Evolutionary conservation across 768 basidiomycete genomes (phyloP).

Genomic region (Nidula microcarpa): DNA sequence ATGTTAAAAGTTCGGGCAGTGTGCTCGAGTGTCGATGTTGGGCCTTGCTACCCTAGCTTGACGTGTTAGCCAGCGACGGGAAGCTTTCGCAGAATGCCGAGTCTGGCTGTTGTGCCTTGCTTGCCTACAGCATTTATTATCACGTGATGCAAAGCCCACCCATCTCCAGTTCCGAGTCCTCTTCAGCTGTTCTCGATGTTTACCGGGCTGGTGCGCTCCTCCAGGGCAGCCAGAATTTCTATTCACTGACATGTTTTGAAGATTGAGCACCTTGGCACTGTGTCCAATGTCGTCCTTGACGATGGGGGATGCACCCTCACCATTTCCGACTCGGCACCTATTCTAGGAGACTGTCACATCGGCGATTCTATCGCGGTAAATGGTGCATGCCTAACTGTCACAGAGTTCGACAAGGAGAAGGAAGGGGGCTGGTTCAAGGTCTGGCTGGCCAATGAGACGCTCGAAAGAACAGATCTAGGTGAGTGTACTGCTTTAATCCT

Average conservation of each 20-base stretch:
- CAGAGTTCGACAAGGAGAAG: slow-evolving; percentile 63
- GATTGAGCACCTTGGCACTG: slow-evolving; percentile 88
- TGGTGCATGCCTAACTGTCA: slow-evolving; percentile 89
- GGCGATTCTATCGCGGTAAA: slow-evolving; percentile 95
- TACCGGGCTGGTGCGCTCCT: slow-evolving; percentile 65
- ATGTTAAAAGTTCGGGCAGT: too few relatives aligned
- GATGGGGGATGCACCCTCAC: slow-evolving; percentile 79
- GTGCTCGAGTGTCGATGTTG: too few relatives aligned
- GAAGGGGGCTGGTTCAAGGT: slow-evolving; percentile 85
- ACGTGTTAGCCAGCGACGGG: too few relatives aligned
- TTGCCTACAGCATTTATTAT: too few relatives aligned
- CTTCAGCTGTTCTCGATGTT: slow-evolving; percentile 45
- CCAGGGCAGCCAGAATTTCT: too few relatives aligned
- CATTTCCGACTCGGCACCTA: slow-evolving; percentile 64
- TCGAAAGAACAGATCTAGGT: slow-evolving; percentile 90
- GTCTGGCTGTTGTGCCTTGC: too few relatives aligned
- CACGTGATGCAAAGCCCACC: too few relatives aligned
- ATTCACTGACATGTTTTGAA: slow-evolving; percentile 21
- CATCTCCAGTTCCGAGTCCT: too few relatives aligned
- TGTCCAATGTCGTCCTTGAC: slow-evolving; percentile 62
- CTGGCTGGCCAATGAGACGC: slow-evolving; percentile 94
- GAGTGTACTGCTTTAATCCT: slow-evolving; percentile 1
- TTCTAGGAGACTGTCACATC: slow-evolving; percentile 85
- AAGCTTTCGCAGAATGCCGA: too few relatives aligned
- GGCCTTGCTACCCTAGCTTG: too few relatives aligned